These are phyloP conservation scores for Chaetomiaceae sp. DNA, from an alignment of 2,329 filamentous ascomycete genomes.

Conservation along the genomic window DNA sequence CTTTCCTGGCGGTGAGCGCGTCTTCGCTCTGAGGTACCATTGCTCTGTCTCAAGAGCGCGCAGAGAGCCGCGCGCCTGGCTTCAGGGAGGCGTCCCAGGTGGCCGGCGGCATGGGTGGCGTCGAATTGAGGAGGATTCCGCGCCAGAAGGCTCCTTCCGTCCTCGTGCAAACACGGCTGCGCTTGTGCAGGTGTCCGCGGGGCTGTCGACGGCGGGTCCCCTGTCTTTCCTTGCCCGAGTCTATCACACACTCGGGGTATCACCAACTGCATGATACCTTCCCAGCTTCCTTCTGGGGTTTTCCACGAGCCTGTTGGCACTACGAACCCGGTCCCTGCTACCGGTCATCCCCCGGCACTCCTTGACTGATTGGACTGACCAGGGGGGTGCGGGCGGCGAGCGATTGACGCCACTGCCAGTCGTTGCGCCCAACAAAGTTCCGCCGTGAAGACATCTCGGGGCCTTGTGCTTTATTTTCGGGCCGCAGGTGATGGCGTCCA, in stretches of 20 bases:
- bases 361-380: slow-evolving; percentile 5
- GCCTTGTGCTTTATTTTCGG: neutral
- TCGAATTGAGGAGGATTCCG: neutral
- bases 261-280: slow-evolving; percentile 4
- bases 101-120: slow-evolving; percentile 8
- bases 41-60: neutral
- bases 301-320: neutral
- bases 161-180: neutral
- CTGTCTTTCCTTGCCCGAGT: slow-evolving; percentile 2
- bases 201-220: neutral
- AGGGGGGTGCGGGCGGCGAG: neutral
- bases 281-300: neutral
- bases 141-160: neutral
- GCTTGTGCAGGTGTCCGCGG: slow-evolving; percentile 4
- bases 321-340: neutral
- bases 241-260: slow-evolving; percentile 9
- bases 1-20: slow-evolving; percentile 2
- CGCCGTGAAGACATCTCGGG: neutral
- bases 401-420: slow-evolving; percentile 1
- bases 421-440: neutral
- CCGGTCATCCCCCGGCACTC: neutral
- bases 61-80: neutral
- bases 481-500: no score
- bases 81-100: neutral
- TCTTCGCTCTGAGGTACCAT: neutral